Base-by-base conservation (phyloP, 1,284 basidiomycete species). In the Inonotus hispidus region DNA sequence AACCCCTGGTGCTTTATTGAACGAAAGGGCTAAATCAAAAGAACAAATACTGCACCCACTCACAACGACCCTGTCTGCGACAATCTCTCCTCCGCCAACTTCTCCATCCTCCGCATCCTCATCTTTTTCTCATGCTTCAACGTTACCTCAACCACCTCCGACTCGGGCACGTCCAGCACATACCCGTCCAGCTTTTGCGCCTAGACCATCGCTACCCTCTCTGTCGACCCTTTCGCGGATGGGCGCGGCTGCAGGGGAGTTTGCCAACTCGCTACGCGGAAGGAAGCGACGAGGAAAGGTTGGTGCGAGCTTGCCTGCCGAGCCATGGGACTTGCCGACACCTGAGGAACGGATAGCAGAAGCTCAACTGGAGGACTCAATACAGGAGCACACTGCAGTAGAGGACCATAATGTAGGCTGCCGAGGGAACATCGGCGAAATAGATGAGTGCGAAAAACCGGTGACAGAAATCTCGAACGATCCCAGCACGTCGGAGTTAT, bases 131-230 rank as follows among this genome's bases (percentile, higher is more conserved):
- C 10, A 25, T 5, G n/a, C 41, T 14, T 43, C 41, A 14, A 23
- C 53, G 7, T 57, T 41, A 0, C 46, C 60, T 10, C 23, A 45
- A 32, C 46, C 49, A 29, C 25, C 49, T n/a, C 53, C 53, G n/a
- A 8, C 60, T 11, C 55, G 60, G 14, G 39, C 57, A 21, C 49
- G 57, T n/a, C 61, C 61, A 10, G 61, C 61, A 25, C 61, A 62
- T 38, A 62, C 56, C 4, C 61, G 61, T 2, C 61, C 61, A 11
- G 61, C 61, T 16, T 62, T 62, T 35, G 52, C 56, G n/a, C 27
- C 61, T 23, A 46, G 57, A 25, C 61, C 61, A n/a, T 58, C 56
- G 7, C 52, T 62, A 21, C 61, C 61, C 13, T 58, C 56, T 8
- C 32, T 62, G 5, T 21, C 25, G 14, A 47, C 61, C 10, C 61